Percentiles rank a stretch among this genome's conserved stretches.
Conservation (phyloP, 192 early-diverging fungal genomes). For the Backusella parvicylindrica region DNA sequence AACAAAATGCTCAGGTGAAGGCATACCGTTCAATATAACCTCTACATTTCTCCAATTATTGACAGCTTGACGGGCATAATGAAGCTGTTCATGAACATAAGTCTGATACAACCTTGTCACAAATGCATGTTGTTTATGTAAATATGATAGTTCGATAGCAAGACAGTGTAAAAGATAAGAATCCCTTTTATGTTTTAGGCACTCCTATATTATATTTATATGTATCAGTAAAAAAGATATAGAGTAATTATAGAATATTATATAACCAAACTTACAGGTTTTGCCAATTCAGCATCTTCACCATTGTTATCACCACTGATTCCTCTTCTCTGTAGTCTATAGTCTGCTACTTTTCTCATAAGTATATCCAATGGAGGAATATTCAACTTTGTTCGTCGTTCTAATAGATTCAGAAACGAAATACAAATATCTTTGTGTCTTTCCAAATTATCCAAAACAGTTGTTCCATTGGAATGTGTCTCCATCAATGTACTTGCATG, state of each 20-base stretch:
- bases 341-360: constrained; percentile 43
- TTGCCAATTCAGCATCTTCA: constrained; percentile 35
- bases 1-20: too few relatives aligned
- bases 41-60: constrained; percentile 55
- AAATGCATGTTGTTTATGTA: constrained; percentile 57
- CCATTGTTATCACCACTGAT: constrained; percentile 35
- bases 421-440: constrained; percentile 57
- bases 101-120: constrained; percentile 56
- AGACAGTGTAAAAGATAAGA: constrained; percentile 47
- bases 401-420: constrained; percentile 42
- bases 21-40: too few relatives aligned
- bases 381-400: constrained; percentile 43
- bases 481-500: constrained; percentile 34
- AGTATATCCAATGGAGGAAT: constrained; percentile 46
- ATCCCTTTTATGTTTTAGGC: constrained; percentile 38
- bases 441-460: constrained; percentile 55
- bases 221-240: background rate
- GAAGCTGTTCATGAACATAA: constrained; percentile 55
- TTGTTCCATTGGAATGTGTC: constrained; percentile 19
- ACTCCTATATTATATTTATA: constrained; percentile 44
- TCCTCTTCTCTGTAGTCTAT: constrained; percentile 43
- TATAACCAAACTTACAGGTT: constrained; percentile 18
- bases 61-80: constrained; percentile 42
- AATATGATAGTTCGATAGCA: constrained; percentile 52
- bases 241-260: too few relatives aligned